A percentile compares a stretch with the other conserved stretches of the same genome.
phyloP scores from a whole-genome alignment of 345 rosid genomes.

The Moringa oleifera region DNA sequence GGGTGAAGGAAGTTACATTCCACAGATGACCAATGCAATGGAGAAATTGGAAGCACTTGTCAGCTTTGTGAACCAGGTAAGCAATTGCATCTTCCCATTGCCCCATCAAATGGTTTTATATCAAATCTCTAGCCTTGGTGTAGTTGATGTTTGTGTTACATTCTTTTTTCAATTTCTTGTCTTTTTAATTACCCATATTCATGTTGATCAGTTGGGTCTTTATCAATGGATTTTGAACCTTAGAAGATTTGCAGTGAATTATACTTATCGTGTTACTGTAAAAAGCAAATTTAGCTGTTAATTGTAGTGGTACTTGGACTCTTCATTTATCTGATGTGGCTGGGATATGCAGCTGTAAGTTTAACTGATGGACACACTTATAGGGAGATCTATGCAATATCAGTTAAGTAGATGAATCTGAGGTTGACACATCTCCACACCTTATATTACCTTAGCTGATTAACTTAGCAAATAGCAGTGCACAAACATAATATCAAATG shows the following conservation, averaged over 20 bases:
- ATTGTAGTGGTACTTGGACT: too few species aligned
- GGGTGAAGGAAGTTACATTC: slow-evolving; percentile 46
- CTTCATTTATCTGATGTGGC: too few species aligned
- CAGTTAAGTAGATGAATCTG: too few species aligned
- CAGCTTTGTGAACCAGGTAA: slow-evolving; percentile 80
- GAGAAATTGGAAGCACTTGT: slow-evolving; percentile 71
- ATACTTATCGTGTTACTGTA: neutral
- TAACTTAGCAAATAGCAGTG: too few species aligned
- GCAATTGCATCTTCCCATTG: slow-evolving; percentile 9
- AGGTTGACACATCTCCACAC: too few species aligned
- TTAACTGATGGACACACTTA: too few species aligned
- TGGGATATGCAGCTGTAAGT: too few species aligned
- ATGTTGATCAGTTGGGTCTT: neutral
- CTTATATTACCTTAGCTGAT: too few species aligned
- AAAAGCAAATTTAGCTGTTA: neutral
- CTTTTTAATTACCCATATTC: neutral
- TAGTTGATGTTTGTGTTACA: neutral
- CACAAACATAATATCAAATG: too few species aligned
- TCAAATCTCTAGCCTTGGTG: neutral
- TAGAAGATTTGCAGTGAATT: neutral
- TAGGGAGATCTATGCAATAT: too few species aligned
- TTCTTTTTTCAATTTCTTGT: neutral
- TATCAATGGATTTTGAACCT: too few species aligned
- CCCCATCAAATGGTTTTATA: neutral
- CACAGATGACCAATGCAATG: slow-evolving; percentile 59